Conservation (phyloP, 495 filamentous ascomycete species). For the Cercophora sp. region DNA sequence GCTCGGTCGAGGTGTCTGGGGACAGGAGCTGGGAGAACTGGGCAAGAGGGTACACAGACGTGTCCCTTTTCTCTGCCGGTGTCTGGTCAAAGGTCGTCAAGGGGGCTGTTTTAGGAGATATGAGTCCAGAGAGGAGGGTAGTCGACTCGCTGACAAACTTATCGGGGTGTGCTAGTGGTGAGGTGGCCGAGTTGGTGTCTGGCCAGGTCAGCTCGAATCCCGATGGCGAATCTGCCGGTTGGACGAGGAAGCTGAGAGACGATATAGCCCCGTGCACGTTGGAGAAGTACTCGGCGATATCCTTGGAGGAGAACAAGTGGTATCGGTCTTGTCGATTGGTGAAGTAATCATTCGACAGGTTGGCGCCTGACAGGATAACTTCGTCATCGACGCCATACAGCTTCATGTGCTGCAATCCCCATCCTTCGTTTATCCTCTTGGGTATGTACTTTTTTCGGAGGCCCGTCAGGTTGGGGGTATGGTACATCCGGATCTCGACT, state of each 20-base stretch:
- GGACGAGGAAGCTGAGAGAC: slow-evolving; percentile 74
- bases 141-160: slow-evolving; percentile 67
- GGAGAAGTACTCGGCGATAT: slow-evolving; percentile 79
- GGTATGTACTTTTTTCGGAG: slow-evolving; percentile 78
- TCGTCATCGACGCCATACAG: slow-evolving; percentile 95
- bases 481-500: slow-evolving; percentile 95
- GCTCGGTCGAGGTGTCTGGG: slow-evolving; percentile 81
- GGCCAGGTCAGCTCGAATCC: slow-evolving; percentile 82
- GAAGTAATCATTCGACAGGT: slow-evolving; percentile 92
- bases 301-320: slow-evolving; percentile 76
- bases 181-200: slow-evolving; percentile 61
- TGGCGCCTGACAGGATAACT: slow-evolving; percentile 91
- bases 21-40: slow-evolving; percentile 81
- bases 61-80: slow-evolving; percentile 43
- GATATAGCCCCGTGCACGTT: slow-evolving; percentile 71
- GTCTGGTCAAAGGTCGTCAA: slow-evolving; percentile 18
- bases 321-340: slow-evolving; percentile 94
- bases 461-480: slow-evolving; percentile 93
- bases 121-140: slow-evolving; percentile 58
- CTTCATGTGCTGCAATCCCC: slow-evolving; percentile 99
- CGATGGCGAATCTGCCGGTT: slow-evolving; percentile 53
- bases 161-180: slow-evolving; percentile 65
- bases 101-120: slow-evolving; percentile 37
- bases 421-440: slow-evolving; percentile 91
- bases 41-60: slow-evolving; percentile 77